Base-by-base conservation (phyloP, 257 asterid species). In the Jasminum sambac region DNA sequence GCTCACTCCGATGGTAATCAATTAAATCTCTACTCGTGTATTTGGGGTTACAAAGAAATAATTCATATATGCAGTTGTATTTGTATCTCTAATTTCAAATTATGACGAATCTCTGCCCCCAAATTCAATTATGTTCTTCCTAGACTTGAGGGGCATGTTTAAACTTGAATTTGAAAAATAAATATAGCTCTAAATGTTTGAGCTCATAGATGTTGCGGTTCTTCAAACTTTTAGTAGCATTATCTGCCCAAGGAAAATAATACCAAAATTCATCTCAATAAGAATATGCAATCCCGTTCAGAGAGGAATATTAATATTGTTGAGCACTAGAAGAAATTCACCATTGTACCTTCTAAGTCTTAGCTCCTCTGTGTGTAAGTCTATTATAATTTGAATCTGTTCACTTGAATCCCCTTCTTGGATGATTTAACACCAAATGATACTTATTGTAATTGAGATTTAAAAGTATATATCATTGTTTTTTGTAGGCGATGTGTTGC, bases 1-100 rank as follows among this genome's bases (percentile, higher is more conserved):
- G 96, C 98, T 86, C 98, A 89, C 81, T 89, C 98, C 25, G 98
- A 91, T 65, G 96, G 98, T 91, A 81, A 43, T 61, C 14, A 25
- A 55, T 37, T 16, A 19, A 8, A 55, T 21, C 12, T 17, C 0
- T 48, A 17, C 25, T n/a, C 8, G 12, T 6, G 59, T 39, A 39
- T 39, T 8, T 8, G 43, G 8, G 43, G 5, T 6, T 10, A 39
- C 7, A 38, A 38, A 38, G 8, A 38, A 37, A 38, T 0, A 6
- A 6, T 39, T 39, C 43, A 39, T 17, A 16, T 48, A 1, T 16
- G 11, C 19, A 0, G 17, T 2, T 16, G 58, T 21, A 52, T 21
- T 19, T 52, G 0, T 21, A 17, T 37, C 16, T 17, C 7, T 25
- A 57, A 64, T 14, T 59, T 70, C 26, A 2, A 55, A 55, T 55